A percentile compares a stretch with the other conserved stretches of the same genome.
Conservation (phyloP, 1,284 basidiomycete genomes). For the Cutaneotrichosporon mucoides region DNA sequence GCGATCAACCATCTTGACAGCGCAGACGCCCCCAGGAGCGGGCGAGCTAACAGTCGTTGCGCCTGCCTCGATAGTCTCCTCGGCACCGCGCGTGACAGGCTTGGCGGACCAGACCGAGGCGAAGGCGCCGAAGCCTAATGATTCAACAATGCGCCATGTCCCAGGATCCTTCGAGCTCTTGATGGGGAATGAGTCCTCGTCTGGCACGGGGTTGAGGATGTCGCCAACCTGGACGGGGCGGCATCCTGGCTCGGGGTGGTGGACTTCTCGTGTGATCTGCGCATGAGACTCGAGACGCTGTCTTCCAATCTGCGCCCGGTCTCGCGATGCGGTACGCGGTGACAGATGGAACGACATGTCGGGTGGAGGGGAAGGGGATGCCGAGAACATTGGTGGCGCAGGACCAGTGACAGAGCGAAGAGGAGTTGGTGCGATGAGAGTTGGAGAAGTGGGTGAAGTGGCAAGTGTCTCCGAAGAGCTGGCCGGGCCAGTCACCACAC, state of each 20-base stretch:
- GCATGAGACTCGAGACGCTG: background rate
- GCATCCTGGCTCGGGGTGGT: conserved; percentile 15
- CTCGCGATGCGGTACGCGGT: background rate
- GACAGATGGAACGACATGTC: background rate
- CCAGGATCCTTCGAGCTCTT: conserved; percentile 12
- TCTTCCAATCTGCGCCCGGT: background rate
- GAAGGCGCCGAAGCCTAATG: conserved; percentile 70
- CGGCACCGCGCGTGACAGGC: conserved; percentile 30
- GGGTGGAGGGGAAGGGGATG: background rate
- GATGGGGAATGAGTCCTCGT: conserved; percentile 14
- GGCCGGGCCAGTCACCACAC: conserved; percentile 15
- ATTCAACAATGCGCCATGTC: conserved; percentile 54
- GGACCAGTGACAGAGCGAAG: conserved; percentile 16
- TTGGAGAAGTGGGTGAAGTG: conserved; percentile 5
- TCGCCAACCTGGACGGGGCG: conserved; percentile 25
- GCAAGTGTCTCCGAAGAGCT: background rate
- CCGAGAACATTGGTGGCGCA: background rate
- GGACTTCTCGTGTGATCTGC: conserved; percentile 14
- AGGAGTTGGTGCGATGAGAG: conserved; percentile 4
- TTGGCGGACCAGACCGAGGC: conserved; percentile 72
- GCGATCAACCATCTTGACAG: conserved; percentile 77
- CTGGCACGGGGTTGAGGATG: conserved; percentile 19
- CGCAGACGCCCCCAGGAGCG: conserved; percentile 47
- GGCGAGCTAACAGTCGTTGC: background rate
- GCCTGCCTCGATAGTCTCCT: background rate